Base-by-base conservation (phyloP, 768 basidiomycete species). In the Lyophyllum shimeji region DNA sequence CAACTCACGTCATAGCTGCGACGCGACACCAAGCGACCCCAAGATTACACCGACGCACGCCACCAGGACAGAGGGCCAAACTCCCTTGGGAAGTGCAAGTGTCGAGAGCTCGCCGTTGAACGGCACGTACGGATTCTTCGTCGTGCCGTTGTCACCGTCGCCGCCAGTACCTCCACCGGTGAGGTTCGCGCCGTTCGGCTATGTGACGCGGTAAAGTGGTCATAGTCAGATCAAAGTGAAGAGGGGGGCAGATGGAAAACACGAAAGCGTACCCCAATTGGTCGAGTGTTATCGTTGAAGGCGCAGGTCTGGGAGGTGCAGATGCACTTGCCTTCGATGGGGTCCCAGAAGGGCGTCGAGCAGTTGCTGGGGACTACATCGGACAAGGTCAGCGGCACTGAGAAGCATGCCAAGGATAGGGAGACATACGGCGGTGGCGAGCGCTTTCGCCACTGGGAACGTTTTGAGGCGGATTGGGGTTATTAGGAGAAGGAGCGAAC, bases 271-370 rank as follows among this genome's bases (percentile, higher is more conserved):
- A 87, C 86, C 57, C 86, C 86, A 37, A 89, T 85, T 4, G 85
- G 78, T 40, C 85, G 74, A 18, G 85, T 80, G 42, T 76, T 68
- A 63, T 93, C 90, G 3, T 69, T 67, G 69, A 91, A 92, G 0
- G 76, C 71, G 67, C 91, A 92, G 1, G 70, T 71, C 49, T 56
- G 60, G 1, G 80, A 77, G 0, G 70, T 78, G 70, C 89, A 92
- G 50, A 85, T 70, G 60, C 90, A 92, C 34, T 75, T 70, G 61
- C 82, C 85, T 24, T 60, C 74, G 49, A 90, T 78, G 1, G 90
- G 90, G 67, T 92, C 89, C 87, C 88, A 91, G 78, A 88, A 92
- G 2, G 86, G 78, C 9, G 88, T 90, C 3, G 86, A 85, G 69
- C 89, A 90, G 71, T 88, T 87, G 20, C 76, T 55, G 21, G 88